A percentile compares a stretch with the other conserved stretches of the same genome.
Evolutionary conservation across 2,329 filamentous ascomycete genomes (phyloP).

Genomic region (Penicillium sp.): DNA sequence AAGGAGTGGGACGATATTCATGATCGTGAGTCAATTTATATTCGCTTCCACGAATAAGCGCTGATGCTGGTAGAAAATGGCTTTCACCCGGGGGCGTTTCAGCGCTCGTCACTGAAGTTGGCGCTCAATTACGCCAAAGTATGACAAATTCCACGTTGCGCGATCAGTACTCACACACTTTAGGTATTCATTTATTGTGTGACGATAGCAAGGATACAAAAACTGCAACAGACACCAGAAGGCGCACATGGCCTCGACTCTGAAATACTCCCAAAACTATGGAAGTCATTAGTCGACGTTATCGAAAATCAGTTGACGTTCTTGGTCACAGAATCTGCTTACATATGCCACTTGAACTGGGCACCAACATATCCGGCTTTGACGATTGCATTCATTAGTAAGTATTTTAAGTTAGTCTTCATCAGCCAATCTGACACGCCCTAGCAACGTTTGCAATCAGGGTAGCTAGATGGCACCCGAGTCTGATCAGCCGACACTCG

Average conservation of each 20-base stretch:
- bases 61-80: slow-evolving; percentile 34
- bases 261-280: slow-evolving; percentile 32
- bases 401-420: slow-evolving; percentile 22
- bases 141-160: no score
- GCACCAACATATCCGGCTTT: slow-evolving; percentile 41
- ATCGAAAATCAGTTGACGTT: slow-evolving; percentile 41
- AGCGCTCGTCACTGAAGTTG: slow-evolving; percentile 40
- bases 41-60: not conserved
- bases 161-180: not conserved
- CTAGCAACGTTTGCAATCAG: slow-evolving; percentile 41
- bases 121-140: slow-evolving; percentile 39
- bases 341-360: slow-evolving; percentile 41
- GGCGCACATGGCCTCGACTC: slow-evolving; percentile 29
- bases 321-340: slow-evolving; percentile 38
- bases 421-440: not conserved
- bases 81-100: slow-evolving; percentile 42
- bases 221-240: slow-evolving; percentile 33
- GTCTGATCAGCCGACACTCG: slow-evolving; percentile 36
- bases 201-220: slow-evolving; percentile 40
- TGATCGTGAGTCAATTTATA: slow-evolving; percentile 30
- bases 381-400: slow-evolving; percentile 43
- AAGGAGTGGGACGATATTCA: slow-evolving; percentile 42
- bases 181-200: slow-evolving; percentile 38
- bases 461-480: slow-evolving; percentile 41
- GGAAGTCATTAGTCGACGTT: slow-evolving; percentile 37